phyloP scores from a whole-genome alignment of 2,329 filamentous ascomycete genomes.

The Ceratocystis destructans region DNA sequence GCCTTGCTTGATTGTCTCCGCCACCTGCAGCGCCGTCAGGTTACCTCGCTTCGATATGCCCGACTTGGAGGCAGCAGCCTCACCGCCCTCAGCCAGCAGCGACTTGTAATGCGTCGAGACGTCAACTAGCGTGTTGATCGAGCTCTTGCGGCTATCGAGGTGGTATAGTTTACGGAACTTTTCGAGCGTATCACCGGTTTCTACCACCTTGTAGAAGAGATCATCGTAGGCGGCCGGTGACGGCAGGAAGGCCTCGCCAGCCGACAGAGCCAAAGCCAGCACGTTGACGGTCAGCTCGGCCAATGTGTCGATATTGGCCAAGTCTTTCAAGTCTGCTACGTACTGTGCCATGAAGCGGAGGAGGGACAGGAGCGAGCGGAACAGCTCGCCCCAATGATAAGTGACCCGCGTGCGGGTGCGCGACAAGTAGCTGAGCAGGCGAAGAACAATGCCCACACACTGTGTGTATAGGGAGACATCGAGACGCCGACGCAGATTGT shows the following conservation, averaged over 20 bases:
- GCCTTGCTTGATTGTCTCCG: conserved; percentile 85
- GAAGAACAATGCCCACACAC: conserved; percentile 66
- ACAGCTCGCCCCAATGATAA: conserved; percentile 94
- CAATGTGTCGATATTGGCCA: conserved; percentile 57
- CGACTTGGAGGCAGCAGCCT: conserved; percentile 16
- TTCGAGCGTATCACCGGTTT: conserved; percentile 67
- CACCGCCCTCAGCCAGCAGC: conserved; percentile 49
- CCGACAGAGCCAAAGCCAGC: conserved; percentile 68
- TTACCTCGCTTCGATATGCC: neutral
- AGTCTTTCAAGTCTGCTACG: conserved; percentile 55
- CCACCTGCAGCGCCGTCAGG: conserved; percentile 70
- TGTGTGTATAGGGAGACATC: conserved; percentile 77
- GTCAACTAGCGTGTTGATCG: conserved; percentile 71
- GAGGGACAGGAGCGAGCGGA: conserved; percentile 74
- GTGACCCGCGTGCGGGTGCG: conserved; percentile 64
- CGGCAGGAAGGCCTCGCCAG: conserved; percentile 81
- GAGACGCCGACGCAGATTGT: conserved; percentile 69
- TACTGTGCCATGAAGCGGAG: conserved; percentile 87
- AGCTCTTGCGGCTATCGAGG: conserved; percentile 46
- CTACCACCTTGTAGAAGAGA: conserved; percentile 95
- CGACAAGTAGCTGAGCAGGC: conserved; percentile 71
- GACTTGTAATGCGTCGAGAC: conserved; percentile 79
- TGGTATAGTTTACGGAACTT: conserved; percentile 72
- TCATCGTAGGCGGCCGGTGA: conserved; percentile 84
- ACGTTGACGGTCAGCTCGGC: conserved; percentile 69